A percentile compares a stretch with the other conserved stretches of the same genome.
phyloP scores from a whole-genome alignment of 225 moss, liverwort and hornwort genomes.

The Marchantia polymorpha region DNA sequence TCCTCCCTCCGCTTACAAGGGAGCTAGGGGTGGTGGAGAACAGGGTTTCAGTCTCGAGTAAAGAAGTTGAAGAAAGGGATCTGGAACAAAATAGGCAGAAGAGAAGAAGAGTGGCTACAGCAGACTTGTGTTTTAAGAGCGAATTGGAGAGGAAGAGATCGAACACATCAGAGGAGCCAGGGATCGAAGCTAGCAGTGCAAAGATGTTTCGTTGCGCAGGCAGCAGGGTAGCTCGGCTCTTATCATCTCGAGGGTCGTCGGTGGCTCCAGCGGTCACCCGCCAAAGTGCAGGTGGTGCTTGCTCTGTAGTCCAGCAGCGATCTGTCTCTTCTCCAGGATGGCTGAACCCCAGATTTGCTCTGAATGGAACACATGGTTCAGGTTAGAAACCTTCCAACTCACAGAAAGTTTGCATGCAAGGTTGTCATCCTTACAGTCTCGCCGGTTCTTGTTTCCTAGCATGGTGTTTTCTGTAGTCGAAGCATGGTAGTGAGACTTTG shows the following conservation, averaged over 20 bases:
- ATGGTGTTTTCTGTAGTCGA: no score
- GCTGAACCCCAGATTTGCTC: slow-evolving; percentile 26
- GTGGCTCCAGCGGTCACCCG: slow-evolving; percentile 19
- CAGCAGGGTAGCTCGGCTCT: slow-evolving; percentile 33
- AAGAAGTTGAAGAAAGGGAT: no score
- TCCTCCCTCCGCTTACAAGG: no score
- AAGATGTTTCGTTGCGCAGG: slow-evolving; percentile 50
- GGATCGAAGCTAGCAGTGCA: slow-evolving; percentile 13
- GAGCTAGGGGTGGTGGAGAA: no score
- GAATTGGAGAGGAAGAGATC: background rate
- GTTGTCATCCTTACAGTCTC: background rate
- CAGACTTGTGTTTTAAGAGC: background rate
- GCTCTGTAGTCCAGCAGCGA: slow-evolving; percentile 17
- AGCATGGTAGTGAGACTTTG: no score
- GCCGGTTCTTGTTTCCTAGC: background rate
- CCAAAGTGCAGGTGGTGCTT: background rate
- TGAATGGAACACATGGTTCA: slow-evolving; percentile 21
- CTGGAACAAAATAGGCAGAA: slow-evolving; percentile 1
- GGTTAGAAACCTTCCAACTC: slow-evolving; percentile 9
- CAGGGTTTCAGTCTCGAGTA: no score
- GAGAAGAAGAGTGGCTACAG: slow-evolving; percentile 2
- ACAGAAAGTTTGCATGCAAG: background rate
- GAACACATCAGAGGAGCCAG: background rate
- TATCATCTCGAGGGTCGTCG: slow-evolving; percentile 19
- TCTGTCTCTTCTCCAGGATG: slow-evolving; percentile 30